Evolutionary conservation across 2,329 filamentous ascomycete genomes (phyloP).

Genomic region (Calonectria honghensis): DNA sequence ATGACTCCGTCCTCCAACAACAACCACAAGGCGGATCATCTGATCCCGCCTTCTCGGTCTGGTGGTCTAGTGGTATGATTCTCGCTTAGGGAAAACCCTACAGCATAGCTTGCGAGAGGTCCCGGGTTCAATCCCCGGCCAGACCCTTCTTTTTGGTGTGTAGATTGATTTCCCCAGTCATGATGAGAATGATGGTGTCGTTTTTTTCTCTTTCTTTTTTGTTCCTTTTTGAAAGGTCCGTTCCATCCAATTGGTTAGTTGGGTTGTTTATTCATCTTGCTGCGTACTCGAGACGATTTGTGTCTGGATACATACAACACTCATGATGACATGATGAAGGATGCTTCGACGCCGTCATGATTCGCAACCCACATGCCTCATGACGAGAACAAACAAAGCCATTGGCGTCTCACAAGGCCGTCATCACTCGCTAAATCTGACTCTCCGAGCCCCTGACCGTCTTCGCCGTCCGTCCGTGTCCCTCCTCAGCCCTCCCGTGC

Average conservation of each 20-base stretch:
- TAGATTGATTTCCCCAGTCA: background rate
- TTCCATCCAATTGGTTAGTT: background rate
- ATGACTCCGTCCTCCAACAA: slow-evolving; percentile 32
- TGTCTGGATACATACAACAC: background rate
- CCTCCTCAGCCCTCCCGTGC: slow-evolving; percentile 17
- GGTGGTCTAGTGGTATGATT: slow-evolving; percentile 83
- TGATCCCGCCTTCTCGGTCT: slow-evolving; percentile 57
- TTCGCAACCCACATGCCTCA: background rate
- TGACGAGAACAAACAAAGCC: slow-evolving; percentile 5
- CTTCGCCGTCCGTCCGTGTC: background rate
- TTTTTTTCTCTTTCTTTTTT: background rate
- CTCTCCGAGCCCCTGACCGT: background rate
- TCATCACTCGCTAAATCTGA: slow-evolving; percentile 25
- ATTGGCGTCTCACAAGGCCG: background rate
- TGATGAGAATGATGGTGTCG: background rate
- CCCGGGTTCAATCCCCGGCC: slow-evolving; percentile 69
- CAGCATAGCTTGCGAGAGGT: slow-evolving; percentile 65
- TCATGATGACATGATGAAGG: background rate
- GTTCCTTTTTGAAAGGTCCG: background rate
- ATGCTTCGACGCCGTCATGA: background rate
- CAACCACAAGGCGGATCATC: slow-evolving; percentile 40
- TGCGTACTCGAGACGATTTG: too few species aligned
- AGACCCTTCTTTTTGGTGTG: slow-evolving; percentile 59
- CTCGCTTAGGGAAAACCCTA: slow-evolving; percentile 77
- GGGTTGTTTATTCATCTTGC: background rate